Conservation (phyloP, 2,329 filamentous ascomycete species). For the Clonostachys sp. region DNA sequence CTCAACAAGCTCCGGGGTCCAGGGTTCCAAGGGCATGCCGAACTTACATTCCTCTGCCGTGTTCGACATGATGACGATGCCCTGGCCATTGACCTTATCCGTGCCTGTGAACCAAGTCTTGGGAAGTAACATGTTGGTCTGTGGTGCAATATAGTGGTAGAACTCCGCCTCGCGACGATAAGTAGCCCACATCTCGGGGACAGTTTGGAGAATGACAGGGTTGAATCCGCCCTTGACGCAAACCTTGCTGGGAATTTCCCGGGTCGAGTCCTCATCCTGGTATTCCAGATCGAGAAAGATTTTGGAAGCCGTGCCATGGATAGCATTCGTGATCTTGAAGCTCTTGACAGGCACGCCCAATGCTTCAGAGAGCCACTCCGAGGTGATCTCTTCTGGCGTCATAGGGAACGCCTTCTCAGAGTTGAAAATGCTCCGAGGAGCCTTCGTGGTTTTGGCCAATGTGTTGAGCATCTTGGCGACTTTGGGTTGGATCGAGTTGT, state of each 20-base stretch:
- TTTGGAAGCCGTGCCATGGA: conserved; percentile 17
- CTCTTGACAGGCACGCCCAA: neutral
- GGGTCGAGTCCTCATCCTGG: conserved; percentile 9
- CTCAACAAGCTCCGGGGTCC: conserved; percentile 21
- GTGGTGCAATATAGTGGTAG: conserved; percentile 24
- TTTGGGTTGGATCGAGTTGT: too few species aligned
- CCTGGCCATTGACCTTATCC: conserved; percentile 27
- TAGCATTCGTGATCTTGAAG: neutral
- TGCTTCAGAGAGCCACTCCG: neutral
- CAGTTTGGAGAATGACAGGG: conserved; percentile 20
- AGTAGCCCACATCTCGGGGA: conserved; percentile 20
- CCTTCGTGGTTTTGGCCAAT: too few species aligned
- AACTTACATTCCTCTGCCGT: conserved; percentile 24
- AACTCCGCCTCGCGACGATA: conserved; percentile 29
- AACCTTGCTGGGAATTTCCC: conserved; percentile 6
- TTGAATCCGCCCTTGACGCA: conserved; percentile 33
- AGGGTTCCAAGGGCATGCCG: conserved; percentile 18
- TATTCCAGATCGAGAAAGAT: conserved; percentile 18
- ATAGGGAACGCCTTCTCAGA: neutral
- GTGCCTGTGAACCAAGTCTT: conserved; percentile 27
- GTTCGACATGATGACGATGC: conserved; percentile 30
- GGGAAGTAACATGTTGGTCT: conserved; percentile 21
- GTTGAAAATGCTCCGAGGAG: too few species aligned
- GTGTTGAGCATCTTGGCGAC: too few species aligned
- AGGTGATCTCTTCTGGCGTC: neutral